phyloP scores from a whole-genome alignment of 129 eudicot species.

The Silybum marianum region DNA sequence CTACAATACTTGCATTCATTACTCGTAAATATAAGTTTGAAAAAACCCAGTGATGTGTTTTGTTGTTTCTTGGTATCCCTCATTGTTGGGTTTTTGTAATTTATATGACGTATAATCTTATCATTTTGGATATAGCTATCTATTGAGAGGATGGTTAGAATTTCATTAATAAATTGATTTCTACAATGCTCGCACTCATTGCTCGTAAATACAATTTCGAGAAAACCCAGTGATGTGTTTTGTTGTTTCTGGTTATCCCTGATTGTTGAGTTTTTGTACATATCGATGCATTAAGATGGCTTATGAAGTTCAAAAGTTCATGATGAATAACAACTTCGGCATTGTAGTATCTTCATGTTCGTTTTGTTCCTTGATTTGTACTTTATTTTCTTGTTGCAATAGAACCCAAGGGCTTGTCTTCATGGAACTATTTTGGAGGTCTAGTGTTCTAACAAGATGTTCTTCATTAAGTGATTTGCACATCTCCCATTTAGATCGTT shows the following conservation, averaged over 20 bases:
- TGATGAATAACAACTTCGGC: not conserved
- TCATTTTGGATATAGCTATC: slow-evolving; percentile 3
- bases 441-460: not conserved
- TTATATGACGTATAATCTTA: not conserved
- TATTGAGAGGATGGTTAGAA: not conserved
- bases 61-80: not conserved
- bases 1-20: not conserved
- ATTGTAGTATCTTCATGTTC: not conserved
- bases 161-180: not conserved
- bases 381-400: not conserved
- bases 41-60: not conserved
- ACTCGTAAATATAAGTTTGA: not conserved
- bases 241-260: not conserved
- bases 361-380: not conserved
- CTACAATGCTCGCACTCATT: not conserved
- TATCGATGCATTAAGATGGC: not conserved
- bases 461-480: not conserved
- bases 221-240: not conserved
- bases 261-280: not conserved
- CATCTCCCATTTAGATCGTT: not conserved
- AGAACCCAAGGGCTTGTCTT: not conserved
- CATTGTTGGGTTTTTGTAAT: not conserved
- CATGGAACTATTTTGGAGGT: slow-evolving; percentile 4
- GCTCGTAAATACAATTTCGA: not conserved
- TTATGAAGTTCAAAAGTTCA: not conserved